These are phyloP conservation scores for Tricharina praecox DNA, from an alignment of 495 filamentous ascomycete genomes.

Conservation along the genomic window DNA sequence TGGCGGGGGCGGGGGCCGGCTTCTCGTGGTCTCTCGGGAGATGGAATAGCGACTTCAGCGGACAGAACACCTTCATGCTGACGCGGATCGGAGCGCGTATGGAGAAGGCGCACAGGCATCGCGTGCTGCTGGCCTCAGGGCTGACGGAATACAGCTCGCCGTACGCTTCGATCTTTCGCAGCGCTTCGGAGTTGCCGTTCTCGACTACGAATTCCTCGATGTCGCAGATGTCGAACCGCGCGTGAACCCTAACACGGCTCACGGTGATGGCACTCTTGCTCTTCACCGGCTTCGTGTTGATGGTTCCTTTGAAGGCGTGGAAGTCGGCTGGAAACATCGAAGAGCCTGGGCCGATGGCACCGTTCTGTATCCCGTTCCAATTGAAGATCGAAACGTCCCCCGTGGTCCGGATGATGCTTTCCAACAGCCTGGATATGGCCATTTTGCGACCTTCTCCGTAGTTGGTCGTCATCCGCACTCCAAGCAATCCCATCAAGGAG, in stretches of 20 bases:
- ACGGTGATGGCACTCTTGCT: slow-evolving; percentile 30
- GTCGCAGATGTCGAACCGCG: slow-evolving; percentile 31
- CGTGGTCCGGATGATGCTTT: slow-evolving; percentile 1
- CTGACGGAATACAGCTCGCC: slow-evolving; percentile 21
- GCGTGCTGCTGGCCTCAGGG: slow-evolving; percentile 29
- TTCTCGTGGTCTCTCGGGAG: neutral
- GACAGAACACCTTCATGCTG: slow-evolving; percentile 22
- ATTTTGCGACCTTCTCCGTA: slow-evolving; percentile 6
- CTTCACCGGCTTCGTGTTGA: slow-evolving; percentile 17
- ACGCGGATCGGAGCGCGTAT: slow-evolving; percentile 30
- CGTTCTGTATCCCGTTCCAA: slow-evolving; percentile 1
- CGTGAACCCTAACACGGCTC: slow-evolving; percentile 29
- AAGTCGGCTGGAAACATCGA: slow-evolving; percentile 7
- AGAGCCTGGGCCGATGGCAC: neutral
- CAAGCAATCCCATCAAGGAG: slow-evolving; percentile 7
- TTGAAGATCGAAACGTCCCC: slow-evolving; percentile 11
- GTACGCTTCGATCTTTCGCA: slow-evolving; percentile 29
- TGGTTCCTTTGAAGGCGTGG: neutral
- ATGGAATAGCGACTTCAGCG: neutral
- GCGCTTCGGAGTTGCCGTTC: neutral
- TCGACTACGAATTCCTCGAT: slow-evolving; percentile 27
- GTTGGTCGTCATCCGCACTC: slow-evolving; percentile 1
- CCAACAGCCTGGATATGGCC: slow-evolving; percentile 1
- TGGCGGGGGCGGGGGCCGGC: neutral
- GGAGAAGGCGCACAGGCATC: slow-evolving; percentile 6